phyloP scores from a whole-genome alignment of 768 basidiomycete species.

The Suillus weaverae region DNA sequence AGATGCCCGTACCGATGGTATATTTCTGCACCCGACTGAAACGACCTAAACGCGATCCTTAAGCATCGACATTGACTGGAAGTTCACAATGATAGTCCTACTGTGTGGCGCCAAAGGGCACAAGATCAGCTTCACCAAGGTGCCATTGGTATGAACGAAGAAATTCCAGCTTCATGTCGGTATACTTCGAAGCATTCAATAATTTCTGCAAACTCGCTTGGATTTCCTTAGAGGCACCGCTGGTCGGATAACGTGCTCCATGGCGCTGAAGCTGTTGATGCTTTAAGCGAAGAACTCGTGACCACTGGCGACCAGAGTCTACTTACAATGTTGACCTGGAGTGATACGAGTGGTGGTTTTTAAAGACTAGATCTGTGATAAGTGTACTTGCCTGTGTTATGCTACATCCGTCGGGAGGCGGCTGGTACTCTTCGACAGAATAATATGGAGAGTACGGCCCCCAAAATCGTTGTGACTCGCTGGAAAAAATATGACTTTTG shows the following conservation, averaged over 20 bases:
- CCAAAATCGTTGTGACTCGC: neutral
- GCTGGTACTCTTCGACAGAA: neutral
- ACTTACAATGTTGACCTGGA: constrained; percentile 33
- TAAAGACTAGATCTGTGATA: neutral
- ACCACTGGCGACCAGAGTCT: neutral
- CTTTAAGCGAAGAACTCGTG: constrained; percentile 9
- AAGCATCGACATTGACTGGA: neutral
- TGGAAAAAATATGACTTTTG: neutral
- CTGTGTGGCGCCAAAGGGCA: constrained; percentile 70
- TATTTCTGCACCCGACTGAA: constrained; percentile 50
- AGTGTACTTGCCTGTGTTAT: neutral
- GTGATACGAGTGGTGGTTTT: neutral
- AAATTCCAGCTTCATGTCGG: constrained; percentile 53
- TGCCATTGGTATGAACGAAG: constrained; percentile 57
- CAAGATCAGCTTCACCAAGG: constrained; percentile 56
- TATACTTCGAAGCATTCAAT: constrained; percentile 43
- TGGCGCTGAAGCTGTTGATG: constrained; percentile 69
- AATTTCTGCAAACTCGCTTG: constrained; percentile 53
- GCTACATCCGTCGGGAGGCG: neutral
- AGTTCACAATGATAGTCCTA: constrained; percentile 29
- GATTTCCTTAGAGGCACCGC: constrained; percentile 44
- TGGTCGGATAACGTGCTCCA: constrained; percentile 76
- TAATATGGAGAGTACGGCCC: constrained; percentile 1
- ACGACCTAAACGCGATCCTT: constrained; percentile 35
- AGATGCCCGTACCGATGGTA: constrained; percentile 56